These are phyloP conservation scores for Senecio squalidus DNA, from an alignment of 140 eudicot genomes.

Conservation along the genomic window DNA sequence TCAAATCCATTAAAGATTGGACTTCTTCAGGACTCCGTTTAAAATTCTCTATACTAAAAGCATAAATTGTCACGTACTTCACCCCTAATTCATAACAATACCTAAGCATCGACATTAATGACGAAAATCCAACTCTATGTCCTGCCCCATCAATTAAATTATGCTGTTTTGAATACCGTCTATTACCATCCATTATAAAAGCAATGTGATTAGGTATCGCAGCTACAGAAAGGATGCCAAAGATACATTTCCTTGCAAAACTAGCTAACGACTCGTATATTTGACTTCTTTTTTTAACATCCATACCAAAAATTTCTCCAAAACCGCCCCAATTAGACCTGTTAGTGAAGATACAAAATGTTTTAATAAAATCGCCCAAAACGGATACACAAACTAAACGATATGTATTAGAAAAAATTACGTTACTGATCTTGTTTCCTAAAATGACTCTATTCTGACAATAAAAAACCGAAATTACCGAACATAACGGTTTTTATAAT, in stretches of 20 bases:
- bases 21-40: constrained; percentile 55
- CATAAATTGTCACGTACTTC: constrained; percentile 45
- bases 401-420: too few relatives aligned
- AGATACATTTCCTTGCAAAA: constrained; percentile 44
- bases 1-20: too few relatives aligned
- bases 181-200: constrained; percentile 75
- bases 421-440: too few relatives aligned
- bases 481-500: too few relatives aligned
- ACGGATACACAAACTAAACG: too few relatives aligned
- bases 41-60: constrained; percentile 63
- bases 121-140: constrained; percentile 44
- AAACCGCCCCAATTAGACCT: constrained; percentile 13
- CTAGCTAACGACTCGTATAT: constrained; percentile 20
- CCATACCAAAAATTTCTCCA: constrained; percentile 36
- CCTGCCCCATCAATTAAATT: constrained; percentile 57
- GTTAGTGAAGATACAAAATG: constrained; percentile 5
- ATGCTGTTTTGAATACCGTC: constrained; percentile 55
- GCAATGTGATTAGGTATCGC: constrained; percentile 55
- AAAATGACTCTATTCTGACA: too few relatives aligned
- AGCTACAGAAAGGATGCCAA: constrained; percentile 44
- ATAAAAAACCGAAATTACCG: too few relatives aligned
- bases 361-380: background rate
- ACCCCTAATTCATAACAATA: constrained; percentile 47
- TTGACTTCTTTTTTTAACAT: constrained; percentile 21
- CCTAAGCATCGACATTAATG: constrained; percentile 52